phyloP scores from a whole-genome alignment of 108 stramenopile genomes.

The Epithemia pelagica region DNA sequence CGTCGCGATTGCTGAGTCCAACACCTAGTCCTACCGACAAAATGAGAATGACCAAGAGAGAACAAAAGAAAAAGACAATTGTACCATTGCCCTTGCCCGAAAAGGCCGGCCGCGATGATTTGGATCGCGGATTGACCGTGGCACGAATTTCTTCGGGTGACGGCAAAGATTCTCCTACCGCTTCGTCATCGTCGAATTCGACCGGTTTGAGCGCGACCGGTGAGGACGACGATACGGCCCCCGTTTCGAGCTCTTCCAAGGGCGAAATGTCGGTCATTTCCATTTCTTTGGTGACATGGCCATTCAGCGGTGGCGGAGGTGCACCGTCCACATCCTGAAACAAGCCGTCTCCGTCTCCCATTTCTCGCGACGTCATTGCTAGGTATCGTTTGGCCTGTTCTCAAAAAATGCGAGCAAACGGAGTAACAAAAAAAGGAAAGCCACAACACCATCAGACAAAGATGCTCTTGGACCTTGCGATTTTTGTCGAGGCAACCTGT shows the following conservation, averaged over 20 bases:
- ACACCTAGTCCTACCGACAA: neutral
- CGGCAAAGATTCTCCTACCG: neutral
- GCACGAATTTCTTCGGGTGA: conserved; percentile 6
- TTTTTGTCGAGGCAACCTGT: too few species aligned
- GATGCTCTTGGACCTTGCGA: too few species aligned
- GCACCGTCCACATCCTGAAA: neutral
- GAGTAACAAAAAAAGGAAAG: too few species aligned
- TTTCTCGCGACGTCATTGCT: too few species aligned
- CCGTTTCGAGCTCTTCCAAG: too few species aligned
- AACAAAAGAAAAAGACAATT: neutral
- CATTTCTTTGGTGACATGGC: neutral
- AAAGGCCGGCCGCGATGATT: neutral
- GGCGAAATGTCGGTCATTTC: too few species aligned
- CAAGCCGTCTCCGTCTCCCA: neutral
- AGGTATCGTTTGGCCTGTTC: too few species aligned
- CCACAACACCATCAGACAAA: too few species aligned
- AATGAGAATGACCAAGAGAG: neutral
- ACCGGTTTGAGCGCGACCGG: too few species aligned
- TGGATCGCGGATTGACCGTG: neutral
- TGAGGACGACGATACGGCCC: too few species aligned
- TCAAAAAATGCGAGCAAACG: too few species aligned
- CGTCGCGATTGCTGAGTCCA: neutral
- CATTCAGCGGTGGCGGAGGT: neutral
- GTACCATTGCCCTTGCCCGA: conserved; percentile 1
- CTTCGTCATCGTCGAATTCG: neutral